Percentiles rank a stretch among this genome's conserved stretches.
These are phyloP conservation scores for Calonectria pteridis DNA, from an alignment of 2,329 filamentous ascomycete species.

Conservation along the genomic window DNA sequence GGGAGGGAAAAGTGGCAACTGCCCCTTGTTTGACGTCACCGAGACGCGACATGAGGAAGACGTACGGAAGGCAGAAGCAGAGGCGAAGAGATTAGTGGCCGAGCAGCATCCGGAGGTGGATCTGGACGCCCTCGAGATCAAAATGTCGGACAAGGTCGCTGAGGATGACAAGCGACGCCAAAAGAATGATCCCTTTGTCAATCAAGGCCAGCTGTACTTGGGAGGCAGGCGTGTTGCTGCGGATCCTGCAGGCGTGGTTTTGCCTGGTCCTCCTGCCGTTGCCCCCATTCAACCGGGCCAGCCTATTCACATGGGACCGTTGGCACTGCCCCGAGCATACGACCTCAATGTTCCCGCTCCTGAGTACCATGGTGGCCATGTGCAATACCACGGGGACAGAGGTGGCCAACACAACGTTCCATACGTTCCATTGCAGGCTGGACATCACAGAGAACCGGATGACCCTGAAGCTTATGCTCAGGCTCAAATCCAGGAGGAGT, in stretches of 20 bases:
- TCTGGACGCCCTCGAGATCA: slow-evolving; percentile 68
- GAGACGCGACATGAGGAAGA: slow-evolving; percentile 73
- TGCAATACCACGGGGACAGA: neutral
- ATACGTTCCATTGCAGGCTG: neutral
- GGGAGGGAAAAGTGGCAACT: slow-evolving; percentile 66
- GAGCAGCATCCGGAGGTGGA: slow-evolving; percentile 72
- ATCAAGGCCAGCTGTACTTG: slow-evolving; percentile 1
- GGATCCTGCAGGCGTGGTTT: neutral
- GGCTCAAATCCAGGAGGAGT: slow-evolving; percentile 1
- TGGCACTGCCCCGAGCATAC: neutral
- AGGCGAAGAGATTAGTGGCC: slow-evolving; percentile 66
- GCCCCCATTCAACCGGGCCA: neutral
- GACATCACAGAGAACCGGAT: neutral
- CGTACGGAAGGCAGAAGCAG: slow-evolving; percentile 71
- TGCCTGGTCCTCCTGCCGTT: neutral
- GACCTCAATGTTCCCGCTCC: neutral
- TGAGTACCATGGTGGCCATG: neutral
- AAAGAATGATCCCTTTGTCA: slow-evolving; percentile 1
- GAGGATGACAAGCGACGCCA: slow-evolving; percentile 54
- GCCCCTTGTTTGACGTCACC: slow-evolving; percentile 75
- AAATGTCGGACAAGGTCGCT: slow-evolving; percentile 66
- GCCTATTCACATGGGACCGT: neutral
- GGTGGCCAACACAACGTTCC: neutral
- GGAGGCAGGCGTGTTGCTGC: neutral
- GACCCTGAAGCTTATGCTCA: neutral